These are phyloP conservation scores for Paracorniculantispora psalliotae DNA, from an alignment of 2,329 filamentous ascomycete genomes.

Conservation along the genomic window DNA sequence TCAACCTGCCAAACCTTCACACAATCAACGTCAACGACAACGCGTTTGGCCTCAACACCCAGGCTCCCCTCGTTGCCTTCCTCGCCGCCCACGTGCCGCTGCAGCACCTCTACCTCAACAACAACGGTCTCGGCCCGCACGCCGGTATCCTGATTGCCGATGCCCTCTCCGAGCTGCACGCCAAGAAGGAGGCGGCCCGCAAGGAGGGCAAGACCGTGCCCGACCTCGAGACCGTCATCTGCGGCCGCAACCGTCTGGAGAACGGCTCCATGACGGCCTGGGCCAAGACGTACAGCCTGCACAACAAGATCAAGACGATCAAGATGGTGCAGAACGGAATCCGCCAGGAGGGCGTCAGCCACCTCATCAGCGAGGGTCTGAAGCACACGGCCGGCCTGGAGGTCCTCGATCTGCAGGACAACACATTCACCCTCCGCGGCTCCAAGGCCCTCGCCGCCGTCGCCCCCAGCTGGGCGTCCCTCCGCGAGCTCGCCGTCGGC, in stretches of 20 bases:
- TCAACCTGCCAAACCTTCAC: slow-evolving; percentile 79
- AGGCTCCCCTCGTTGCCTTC: slow-evolving; percentile 88
- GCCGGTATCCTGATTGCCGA: slow-evolving; percentile 87
- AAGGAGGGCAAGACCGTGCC: slow-evolving; percentile 69
- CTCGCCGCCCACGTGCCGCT: slow-evolving; percentile 82
- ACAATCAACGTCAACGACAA: slow-evolving; percentile 97
- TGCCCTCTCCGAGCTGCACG: slow-evolving; percentile 75
- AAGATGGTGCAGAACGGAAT: slow-evolving; percentile 99
- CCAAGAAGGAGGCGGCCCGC: slow-evolving; percentile 74
- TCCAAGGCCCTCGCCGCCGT: slow-evolving; percentile 74
- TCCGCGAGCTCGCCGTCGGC: slow-evolving; percentile 81
- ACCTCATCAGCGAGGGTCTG: slow-evolving; percentile 74
- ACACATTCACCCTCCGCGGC: slow-evolving; percentile 84
- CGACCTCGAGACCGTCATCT: slow-evolving; percentile 91
- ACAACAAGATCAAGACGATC: slow-evolving; percentile 74
- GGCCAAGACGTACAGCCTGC: slow-evolving; percentile 80
- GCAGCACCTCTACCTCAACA: slow-evolving; percentile 93
- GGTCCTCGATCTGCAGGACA: slow-evolving; percentile 90
- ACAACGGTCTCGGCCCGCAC: slow-evolving; percentile 92
- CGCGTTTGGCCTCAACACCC: slow-evolving; percentile 92
- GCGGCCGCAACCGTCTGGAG: slow-evolving; percentile 91
- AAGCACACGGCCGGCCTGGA: slow-evolving; percentile 63
- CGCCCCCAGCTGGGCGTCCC: slow-evolving; percentile 65
- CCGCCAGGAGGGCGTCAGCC: slow-evolving; percentile 82
- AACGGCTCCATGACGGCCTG: slow-evolving; percentile 95